A percentile compares a stretch with the other conserved stretches of the same genome.
Conservation (phyloP, 768 basidiomycete genomes). For the Boletus barrowsii region DNA sequence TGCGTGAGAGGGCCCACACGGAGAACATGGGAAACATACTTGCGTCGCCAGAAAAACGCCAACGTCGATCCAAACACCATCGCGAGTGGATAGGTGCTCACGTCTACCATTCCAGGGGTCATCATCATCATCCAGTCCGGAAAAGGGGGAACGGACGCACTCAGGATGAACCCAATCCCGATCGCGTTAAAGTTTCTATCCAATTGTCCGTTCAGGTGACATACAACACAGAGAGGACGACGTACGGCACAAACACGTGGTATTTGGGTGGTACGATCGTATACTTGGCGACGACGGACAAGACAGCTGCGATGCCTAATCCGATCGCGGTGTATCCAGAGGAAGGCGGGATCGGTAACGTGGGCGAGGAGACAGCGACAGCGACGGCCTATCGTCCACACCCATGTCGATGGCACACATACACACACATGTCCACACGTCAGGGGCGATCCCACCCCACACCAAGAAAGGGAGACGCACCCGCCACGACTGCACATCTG, state of each 20-base stretch:
- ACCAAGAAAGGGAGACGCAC: conserved; percentile 3
- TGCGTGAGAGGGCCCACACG: too few species aligned
- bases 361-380: conserved; percentile 21
- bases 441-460: too few species aligned
- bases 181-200: conserved; percentile 29
- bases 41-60: conserved; percentile 18
- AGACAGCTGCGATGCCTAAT: conserved; percentile 43
- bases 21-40: background rate
- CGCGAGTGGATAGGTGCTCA: conserved; percentile 23
- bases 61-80: conserved; percentile 26
- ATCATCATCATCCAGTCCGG: too few species aligned
- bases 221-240: background rate
- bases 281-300: conserved; percentile 43
- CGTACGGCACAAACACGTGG: conserved; percentile 21
- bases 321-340: conserved; percentile 51
- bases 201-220: too few species aligned
- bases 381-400: conserved; percentile 12
- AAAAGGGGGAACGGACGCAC: background rate
- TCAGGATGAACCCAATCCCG: conserved; percentile 13
- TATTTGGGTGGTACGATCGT: conserved; percentile 23
- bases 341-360: conserved; percentile 43
- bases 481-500: conserved; percentile 26
- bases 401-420: too few species aligned
- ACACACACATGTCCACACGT: too few species aligned
- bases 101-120: background rate